Conservation (phyloP, 2,329 filamentous ascomycete species). For the Ophioceras dolichostomum region DNA sequence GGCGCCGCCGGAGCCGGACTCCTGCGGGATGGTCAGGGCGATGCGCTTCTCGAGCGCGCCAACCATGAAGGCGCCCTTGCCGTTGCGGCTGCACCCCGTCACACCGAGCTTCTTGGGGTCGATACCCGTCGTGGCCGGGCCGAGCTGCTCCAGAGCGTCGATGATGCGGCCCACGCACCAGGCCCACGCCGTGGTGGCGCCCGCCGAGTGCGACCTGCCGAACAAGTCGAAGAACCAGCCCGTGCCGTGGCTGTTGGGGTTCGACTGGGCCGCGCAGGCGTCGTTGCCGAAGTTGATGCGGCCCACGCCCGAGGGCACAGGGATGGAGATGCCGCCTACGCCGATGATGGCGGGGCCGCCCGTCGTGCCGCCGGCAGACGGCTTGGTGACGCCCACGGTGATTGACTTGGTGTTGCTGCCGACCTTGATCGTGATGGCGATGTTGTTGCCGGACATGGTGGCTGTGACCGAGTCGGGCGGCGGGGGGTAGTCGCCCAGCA, state of each 20-base stretch:
- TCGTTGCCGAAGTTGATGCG: slow-evolving; percentile 44
- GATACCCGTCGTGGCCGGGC: slow-evolving; percentile 26
- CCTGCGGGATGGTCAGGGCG: slow-evolving; percentile 44
- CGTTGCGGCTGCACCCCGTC: slow-evolving; percentile 48
- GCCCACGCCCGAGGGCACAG: slow-evolving; percentile 37
- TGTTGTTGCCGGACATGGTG: slow-evolving; percentile 12
- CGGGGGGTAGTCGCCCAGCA: slow-evolving; percentile 29
- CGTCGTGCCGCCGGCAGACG: slow-evolving; percentile 25
- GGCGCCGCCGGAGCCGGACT: slow-evolving; percentile 44
- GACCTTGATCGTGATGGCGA: slow-evolving; percentile 13
- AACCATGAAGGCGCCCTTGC: slow-evolving; percentile 45
- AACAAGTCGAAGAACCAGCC: slow-evolving; percentile 46
- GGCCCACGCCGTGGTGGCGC: slow-evolving; percentile 44
- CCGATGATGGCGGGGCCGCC: slow-evolving; percentile 39
- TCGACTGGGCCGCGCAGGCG: slow-evolving; percentile 35
- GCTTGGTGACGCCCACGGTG: slow-evolving; percentile 24
- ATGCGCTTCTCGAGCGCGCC: slow-evolving; percentile 43
- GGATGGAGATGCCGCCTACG: slow-evolving; percentile 36
- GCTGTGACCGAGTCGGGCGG: slow-evolving; percentile 29
- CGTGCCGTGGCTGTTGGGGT: slow-evolving; percentile 30
- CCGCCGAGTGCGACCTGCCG: slow-evolving; percentile 36
- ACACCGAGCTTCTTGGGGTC: slow-evolving; percentile 33
- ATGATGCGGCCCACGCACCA: slow-evolving; percentile 47
- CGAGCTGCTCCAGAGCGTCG: slow-evolving; percentile 38
- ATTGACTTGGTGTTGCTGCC: slow-evolving; percentile 25